Conservation (phyloP, 1,139 yeast genomes). For the Chernovozyma aurita region DNA sequence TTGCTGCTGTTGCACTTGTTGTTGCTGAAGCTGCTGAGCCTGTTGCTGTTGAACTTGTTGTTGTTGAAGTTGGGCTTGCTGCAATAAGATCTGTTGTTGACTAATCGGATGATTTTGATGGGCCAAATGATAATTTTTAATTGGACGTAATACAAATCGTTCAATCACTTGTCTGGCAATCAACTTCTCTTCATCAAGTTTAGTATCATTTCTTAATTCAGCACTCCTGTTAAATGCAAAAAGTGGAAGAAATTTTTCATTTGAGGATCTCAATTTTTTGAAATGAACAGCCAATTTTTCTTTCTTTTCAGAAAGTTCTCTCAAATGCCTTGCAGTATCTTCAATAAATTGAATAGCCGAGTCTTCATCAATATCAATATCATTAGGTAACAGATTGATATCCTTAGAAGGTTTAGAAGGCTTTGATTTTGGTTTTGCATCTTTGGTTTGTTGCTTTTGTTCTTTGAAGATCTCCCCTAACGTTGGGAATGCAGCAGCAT, state of each 20-base stretch:
- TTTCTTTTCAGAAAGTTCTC: slow-evolving; percentile 25
- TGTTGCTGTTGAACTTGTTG: slow-evolving; percentile 21
- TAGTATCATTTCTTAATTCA: slow-evolving; percentile 16
- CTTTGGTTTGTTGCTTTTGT: slow-evolving; percentile 32
- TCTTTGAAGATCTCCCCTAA: slow-evolving; percentile 59
- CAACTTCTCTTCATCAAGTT: slow-evolving; percentile 34
- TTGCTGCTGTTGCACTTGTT: slow-evolving; percentile 14
- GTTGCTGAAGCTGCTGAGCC: slow-evolving; percentile 14
- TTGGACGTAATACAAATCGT: slow-evolving; percentile 36
- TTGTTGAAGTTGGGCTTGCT: slow-evolving; percentile 25
- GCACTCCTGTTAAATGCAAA: slow-evolving; percentile 31
- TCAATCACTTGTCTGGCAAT: slow-evolving; percentile 42
- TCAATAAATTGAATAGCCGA: slow-evolving; percentile 34
- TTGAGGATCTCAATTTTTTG: slow-evolving; percentile 15
- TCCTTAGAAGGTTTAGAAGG: slow-evolving; percentile 22
- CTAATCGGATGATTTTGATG: slow-evolving; percentile 43
- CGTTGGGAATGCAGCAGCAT: slow-evolving; percentile 67
- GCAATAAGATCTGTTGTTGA: slow-evolving; percentile 37
- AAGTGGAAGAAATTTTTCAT: slow-evolving; percentile 28
- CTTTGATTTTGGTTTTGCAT: slow-evolving; percentile 25
- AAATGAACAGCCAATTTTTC: slow-evolving; percentile 34
- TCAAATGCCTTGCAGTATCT: slow-evolving; percentile 32
- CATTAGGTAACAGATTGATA: slow-evolving; percentile 29
- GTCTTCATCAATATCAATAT: slow-evolving; percentile 38
- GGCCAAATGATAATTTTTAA: slow-evolving; percentile 46